Conservation (phyloP, 306 rosid genomes). For the Cyamopsis tetragonoloba region DNA sequence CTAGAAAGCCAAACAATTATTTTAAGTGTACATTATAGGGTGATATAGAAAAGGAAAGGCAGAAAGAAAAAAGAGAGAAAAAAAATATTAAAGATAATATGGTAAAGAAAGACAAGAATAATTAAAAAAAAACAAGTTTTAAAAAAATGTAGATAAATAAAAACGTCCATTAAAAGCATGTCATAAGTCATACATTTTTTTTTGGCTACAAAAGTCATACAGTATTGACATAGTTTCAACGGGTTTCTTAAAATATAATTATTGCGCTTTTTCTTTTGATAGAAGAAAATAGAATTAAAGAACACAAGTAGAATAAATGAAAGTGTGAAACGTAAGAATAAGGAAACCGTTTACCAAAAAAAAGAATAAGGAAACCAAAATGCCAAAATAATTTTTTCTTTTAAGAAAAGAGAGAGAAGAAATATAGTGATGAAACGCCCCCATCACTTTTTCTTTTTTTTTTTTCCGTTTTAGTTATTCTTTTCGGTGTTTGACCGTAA, state of each 20-base stretch:
- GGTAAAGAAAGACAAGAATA: too few relatives aligned
- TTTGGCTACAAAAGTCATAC: too few relatives aligned
- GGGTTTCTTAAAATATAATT: not conserved
- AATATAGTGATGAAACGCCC: not conserved
- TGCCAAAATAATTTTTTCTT: not conserved
- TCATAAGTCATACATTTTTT: too few relatives aligned
- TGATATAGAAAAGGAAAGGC: too few relatives aligned
- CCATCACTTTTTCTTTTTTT: not conserved
- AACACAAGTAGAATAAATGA: not conserved
- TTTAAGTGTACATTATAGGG: too few relatives aligned
- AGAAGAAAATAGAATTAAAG: not conserved
- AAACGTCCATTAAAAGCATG: slow-evolving; percentile 11
- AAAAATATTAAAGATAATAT: too few relatives aligned
- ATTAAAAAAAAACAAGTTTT: too few relatives aligned
- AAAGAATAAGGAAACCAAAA: slow-evolving; percentile 26
- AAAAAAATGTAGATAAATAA: not conserved
- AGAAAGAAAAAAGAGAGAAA: too few relatives aligned
- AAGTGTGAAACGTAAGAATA: too few relatives aligned
- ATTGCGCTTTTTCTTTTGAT: slow-evolving; percentile 10
- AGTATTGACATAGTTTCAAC: slow-evolving; percentile 10
- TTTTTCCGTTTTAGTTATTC: not conserved
- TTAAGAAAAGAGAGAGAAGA: not conserved
- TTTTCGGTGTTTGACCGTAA: not conserved
- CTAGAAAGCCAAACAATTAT: too few relatives aligned
- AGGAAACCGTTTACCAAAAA: too few relatives aligned